Evolutionary conservation across 148 eudicot genomes (phyloP).

Genomic region (Rhododendron vialii): DNA sequence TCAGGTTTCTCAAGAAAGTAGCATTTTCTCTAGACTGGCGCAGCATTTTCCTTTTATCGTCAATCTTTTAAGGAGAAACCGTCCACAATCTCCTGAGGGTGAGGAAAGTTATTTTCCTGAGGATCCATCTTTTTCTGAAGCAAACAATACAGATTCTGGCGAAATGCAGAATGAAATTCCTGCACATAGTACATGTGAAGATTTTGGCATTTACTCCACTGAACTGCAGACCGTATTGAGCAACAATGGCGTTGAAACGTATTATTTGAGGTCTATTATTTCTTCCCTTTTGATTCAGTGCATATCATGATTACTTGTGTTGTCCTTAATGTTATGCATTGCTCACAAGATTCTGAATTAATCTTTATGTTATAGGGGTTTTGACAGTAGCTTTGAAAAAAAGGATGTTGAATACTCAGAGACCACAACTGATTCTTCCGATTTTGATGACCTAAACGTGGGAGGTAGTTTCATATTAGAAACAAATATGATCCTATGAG

Average conservation of each 20-base stretch:
- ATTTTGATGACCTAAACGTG: constrained; percentile 22
- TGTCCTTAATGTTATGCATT: background rate
- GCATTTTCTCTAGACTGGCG: constrained; percentile 66
- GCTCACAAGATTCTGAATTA: background rate
- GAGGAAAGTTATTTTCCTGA: constrained; percentile 20
- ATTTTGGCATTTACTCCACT: constrained; percentile 24
- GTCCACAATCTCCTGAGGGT: constrained; percentile 22
- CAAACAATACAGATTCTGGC: constrained; percentile 24
- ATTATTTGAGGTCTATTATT: constrained; percentile 32
- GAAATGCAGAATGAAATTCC: constrained; percentile 24
- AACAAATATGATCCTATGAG: background rate
- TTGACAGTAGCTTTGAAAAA: constrained; percentile 25
- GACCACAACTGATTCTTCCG: constrained; percentile 19
- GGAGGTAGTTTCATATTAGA: constrained; percentile 36
- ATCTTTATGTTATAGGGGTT: constrained; percentile 23
- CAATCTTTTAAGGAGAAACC: constrained; percentile 44
- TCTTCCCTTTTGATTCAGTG: constrained; percentile 11
- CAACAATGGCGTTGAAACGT: constrained; percentile 21
- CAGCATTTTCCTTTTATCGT: constrained; percentile 67
- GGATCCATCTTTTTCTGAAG: constrained; percentile 26
- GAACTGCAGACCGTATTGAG: constrained; percentile 33
- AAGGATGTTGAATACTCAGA: constrained; percentile 28
- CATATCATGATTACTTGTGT: background rate
- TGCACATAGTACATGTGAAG: constrained; percentile 26
- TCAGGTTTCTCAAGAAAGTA: constrained; percentile 40